phyloP scores from a whole-genome alignment of 495 filamentous ascomycete species.

The Penicillium chermesinum region DNA sequence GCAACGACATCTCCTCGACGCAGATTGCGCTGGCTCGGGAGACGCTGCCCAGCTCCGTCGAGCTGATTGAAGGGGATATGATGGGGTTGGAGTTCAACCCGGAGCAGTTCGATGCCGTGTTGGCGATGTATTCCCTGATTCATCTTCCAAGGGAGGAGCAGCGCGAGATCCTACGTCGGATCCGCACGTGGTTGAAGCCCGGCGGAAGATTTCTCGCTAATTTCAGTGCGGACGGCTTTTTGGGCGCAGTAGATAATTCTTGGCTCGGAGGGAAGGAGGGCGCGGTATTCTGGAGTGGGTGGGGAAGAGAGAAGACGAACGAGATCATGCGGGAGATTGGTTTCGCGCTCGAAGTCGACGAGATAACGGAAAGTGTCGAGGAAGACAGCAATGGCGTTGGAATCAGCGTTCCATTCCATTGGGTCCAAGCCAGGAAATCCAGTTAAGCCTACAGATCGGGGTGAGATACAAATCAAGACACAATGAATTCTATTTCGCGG shows the following conservation, averaged over 20 bases:
- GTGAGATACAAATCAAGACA: neutral
- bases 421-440: constrained; percentile 19
- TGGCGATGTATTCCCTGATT: constrained; percentile 41
- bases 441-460: neutral
- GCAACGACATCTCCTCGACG: constrained; percentile 34
- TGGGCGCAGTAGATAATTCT: constrained; percentile 7
- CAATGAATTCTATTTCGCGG: neutral
- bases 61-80: constrained; percentile 38
- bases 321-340: constrained; percentile 14
- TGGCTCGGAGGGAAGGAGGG: constrained; percentile 25
- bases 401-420: constrained; percentile 13
- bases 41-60: constrained; percentile 13
- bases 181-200: constrained; percentile 36
- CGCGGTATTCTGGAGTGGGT: constrained; percentile 42
- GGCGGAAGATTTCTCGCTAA: constrained; percentile 37
- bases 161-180: constrained; percentile 23
- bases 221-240: constrained; percentile 24
- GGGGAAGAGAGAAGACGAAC: constrained; percentile 24
- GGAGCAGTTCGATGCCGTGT: constrained; percentile 32
- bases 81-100: constrained; percentile 26
- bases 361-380: constrained; percentile 4
- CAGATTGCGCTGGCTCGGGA: constrained; percentile 31
- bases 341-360: constrained; percentile 17
- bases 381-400: constrained; percentile 8
- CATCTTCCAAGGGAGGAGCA: constrained; percentile 43